Base-by-base conservation (phyloP, 345 rosid genomes). In the Salix caprea region DNA sequence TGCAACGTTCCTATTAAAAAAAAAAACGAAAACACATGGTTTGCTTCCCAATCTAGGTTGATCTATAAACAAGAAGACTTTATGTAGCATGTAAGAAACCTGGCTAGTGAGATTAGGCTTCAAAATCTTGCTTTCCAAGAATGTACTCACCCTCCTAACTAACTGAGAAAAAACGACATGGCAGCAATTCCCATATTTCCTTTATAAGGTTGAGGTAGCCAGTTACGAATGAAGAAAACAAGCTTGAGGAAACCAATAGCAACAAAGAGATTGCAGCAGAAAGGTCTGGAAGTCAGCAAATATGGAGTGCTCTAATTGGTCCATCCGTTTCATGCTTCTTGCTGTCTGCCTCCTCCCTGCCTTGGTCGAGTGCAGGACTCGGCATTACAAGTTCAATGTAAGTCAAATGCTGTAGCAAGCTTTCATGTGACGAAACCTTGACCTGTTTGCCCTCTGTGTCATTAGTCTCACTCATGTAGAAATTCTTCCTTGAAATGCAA, bases 371-470 rank as follows among this genome's bases (percentile, higher is more conserved):
- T 69, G 73, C 73, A 66, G 61, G 19, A 65, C 75, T 65, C 84
- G 84, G 23, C 79, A 71, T 69, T 82, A 82, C 70, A 78, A 74
- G 73, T 82, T 82, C 65, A 71, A 82, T 14, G 84, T 82, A 67
- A 82, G 84, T 71, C 10, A 2, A 5, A 26, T 26, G 26, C 26
- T 26, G 26, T 26, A 26, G 26, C 26, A 26, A 26, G 26, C 26
- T 26, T 26, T 26, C 26, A 26, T 26, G 26, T 26, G 26, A 26
- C 26, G 26, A 26, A 26, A 26, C 26, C 26, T 1, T 16, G 54
- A 48, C 15, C 18, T 48, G 54, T 19, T 48, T 16, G 54, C 6
- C 21, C 19, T 48, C 16, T 15, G 0, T 6, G 2, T 48, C 21
- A 50, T 18, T 50, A 18, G n/a, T 50, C 54, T 1, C n/a, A 6